phyloP scores from a whole-genome alignment of 1,139 yeast genomes.

The Hansenula sp. region DNA sequence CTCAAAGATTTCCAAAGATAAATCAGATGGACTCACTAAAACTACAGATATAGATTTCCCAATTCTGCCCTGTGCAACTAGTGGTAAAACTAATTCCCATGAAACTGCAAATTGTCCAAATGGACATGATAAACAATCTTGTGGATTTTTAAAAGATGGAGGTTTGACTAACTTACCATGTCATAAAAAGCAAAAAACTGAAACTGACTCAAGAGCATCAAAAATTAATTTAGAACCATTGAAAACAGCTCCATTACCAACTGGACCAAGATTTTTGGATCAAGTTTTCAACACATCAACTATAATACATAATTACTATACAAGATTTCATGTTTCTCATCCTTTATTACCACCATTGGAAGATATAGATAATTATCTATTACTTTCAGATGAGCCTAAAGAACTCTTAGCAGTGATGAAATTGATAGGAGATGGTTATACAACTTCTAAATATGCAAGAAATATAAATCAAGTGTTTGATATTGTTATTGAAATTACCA shows the following conservation, averaged over 20 bases:
- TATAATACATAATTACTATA: constrained; percentile 34
- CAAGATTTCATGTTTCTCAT: constrained; percentile 36
- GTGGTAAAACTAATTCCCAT: constrained; percentile 5
- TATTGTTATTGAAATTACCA: constrained; percentile 32
- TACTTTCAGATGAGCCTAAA: constrained; percentile 27
- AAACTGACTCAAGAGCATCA: neutral
- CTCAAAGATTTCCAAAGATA: constrained; percentile 2
- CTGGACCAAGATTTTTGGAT: constrained; percentile 5
- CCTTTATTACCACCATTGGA: constrained; percentile 39
- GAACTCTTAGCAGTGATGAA: constrained; percentile 43
- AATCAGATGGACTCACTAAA: neutral
- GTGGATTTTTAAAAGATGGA: constrained; percentile 14
- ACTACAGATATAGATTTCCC: neutral
- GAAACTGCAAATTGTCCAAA: constrained; percentile 15
- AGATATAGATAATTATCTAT: constrained; percentile 30
- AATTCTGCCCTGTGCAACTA: constrained; percentile 14
- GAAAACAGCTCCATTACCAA: neutral
- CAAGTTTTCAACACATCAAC: constrained; percentile 21
- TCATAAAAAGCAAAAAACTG: neutral
- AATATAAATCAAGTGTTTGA: constrained; percentile 31
- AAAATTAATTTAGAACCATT: neutral
- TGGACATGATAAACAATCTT: constrained; percentile 17
- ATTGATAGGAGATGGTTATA: constrained; percentile 42
- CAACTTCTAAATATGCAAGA: constrained; percentile 26
- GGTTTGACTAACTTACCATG: constrained; percentile 10